These are phyloP conservation scores for Ceratobasidium sp. DNA, from an alignment of 1,284 basidiomycete genomes.

Conservation along the genomic window DNA sequence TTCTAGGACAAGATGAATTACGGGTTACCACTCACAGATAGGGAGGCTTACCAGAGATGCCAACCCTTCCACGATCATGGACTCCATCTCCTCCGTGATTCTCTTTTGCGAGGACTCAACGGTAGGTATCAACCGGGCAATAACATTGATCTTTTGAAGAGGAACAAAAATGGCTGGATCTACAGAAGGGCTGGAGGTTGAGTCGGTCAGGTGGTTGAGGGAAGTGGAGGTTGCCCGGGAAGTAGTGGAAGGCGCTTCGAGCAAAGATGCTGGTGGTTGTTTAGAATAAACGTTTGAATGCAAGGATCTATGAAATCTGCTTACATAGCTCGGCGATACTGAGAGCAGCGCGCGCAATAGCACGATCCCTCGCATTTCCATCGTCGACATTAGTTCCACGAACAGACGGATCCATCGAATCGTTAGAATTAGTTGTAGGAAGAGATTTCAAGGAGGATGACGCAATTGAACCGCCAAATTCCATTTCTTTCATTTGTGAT, in stretches of 20 bases:
- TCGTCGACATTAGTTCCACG: constrained; percentile 38
- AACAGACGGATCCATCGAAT: neutral
- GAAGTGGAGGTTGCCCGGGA: constrained; percentile 42
- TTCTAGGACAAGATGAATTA: constrained; percentile 64
- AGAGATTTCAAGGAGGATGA: constrained; percentile 3
- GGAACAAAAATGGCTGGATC: constrained; percentile 56
- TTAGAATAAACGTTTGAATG: constrained; percentile 35
- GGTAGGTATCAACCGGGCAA: constrained; percentile 73
- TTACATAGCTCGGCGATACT: constrained; percentile 88
- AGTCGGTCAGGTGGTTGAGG: neutral
- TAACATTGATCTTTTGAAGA: constrained; percentile 74
- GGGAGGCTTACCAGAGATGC: constrained; percentile 69
- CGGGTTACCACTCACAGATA: constrained; percentile 24
- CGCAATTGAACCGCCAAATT: constrained; percentile 41
- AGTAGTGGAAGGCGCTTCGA: constrained; percentile 23
- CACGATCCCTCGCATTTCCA: constrained; percentile 64
- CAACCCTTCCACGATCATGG: constrained; percentile 83
- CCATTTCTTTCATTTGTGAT: constrained; percentile 78
- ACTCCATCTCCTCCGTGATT: constrained; percentile 86
- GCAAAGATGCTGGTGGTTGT: constrained; percentile 41
- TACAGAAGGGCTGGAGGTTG: neutral
- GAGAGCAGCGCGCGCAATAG: constrained; percentile 88
- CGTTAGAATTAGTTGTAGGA: neutral
- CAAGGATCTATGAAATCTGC: constrained; percentile 46
- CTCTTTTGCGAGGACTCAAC: constrained; percentile 75